Percentiles rank a stretch among this genome's conserved stretches.
Evolutionary conservation across 257 asterid species (phyloP).

Genomic region (Linderniella brevidens): DNA sequence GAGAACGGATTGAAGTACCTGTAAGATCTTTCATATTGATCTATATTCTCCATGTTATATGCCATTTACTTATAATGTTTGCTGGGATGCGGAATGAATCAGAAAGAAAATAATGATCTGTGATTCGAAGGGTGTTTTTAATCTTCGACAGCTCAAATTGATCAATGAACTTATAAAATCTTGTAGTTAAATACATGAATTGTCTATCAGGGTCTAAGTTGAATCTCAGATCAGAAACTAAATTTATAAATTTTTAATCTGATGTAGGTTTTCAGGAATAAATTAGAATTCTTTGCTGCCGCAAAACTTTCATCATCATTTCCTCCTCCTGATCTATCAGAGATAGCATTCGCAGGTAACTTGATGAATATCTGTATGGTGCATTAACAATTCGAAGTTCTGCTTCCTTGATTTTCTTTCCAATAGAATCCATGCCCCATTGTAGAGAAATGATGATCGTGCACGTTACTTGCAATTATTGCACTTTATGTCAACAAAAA

Average conservation of each 20-base stretch:
- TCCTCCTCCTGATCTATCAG: constrained; percentile 83
- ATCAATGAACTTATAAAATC: too few species aligned
- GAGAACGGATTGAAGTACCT: constrained; percentile 82
- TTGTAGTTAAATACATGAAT: too few species aligned
- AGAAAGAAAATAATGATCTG: not conserved
- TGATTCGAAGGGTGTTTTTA: too few species aligned
- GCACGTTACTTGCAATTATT: too few species aligned
- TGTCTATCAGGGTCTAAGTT: too few species aligned
- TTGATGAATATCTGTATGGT: not conserved
- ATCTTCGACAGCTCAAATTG: too few species aligned
- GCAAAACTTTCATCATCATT: constrained; percentile 89
- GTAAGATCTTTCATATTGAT: constrained; percentile 31
- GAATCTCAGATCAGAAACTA: too few species aligned
- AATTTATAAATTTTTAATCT: constrained; percentile 8
- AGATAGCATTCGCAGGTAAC: constrained; percentile 97
- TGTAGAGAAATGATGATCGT: too few species aligned
- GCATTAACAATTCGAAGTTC: not conserved
- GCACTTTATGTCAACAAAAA: too few species aligned
- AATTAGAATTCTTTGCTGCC: constrained; percentile 81
- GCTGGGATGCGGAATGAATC: not conserved
- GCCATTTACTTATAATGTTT: not conserved
- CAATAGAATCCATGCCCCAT: too few species aligned
- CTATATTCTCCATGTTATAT: not conserved
- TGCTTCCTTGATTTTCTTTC: not conserved
- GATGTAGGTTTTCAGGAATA: constrained; percentile 73